Evolutionary conservation across 805 yeast genomes (phyloP), one percentile per base, ranked within the genome.

Genomic region (Cyberlindnera petersonii): DNA sequence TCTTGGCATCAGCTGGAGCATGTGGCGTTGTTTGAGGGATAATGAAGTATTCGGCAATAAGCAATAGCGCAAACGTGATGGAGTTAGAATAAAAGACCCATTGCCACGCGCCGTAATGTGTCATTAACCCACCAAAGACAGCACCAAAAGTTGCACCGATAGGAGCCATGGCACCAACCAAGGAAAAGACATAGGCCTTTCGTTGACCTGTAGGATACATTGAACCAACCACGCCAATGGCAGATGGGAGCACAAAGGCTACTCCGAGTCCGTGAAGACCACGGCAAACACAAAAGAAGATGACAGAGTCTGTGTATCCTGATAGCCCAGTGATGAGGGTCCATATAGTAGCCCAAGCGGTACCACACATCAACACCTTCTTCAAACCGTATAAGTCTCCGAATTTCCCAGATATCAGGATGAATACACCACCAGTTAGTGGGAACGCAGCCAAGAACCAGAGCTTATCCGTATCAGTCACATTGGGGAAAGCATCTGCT

Each of bases 361-460:
- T 77, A 1, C 91, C 87, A 5, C 65, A 49, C 0, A 77, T 29
- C 38, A 79, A 65, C n/a, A 76, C 59, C 28, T 56, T 61, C 42
- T 76, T 78, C 37, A 80, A 64, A 0, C 93, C 93, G 48, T 74
- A 76, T 10, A 82, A 63, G 52, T 84, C 94, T 24, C 94, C 93
- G 32, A 82, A 53, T 35, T 79, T 68, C 8, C 93, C 93, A 26
- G 82, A 72, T 5, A 79, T 64, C 26, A 84, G 58, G 35, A 84
- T 82, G 45, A 83, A 77, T 0, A 91, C 80, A 10, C 91, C 91
- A 5, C 82, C 75, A 0, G 86, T 76, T 39, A 84, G 60, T 0
- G 86, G 78, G 54, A 75, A 82, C 0, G 86, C 73, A 2, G 88
- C 87, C 68, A 78, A 70, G 53, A 77, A 75, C 93, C 94, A 81